phyloP scores from a whole-genome alignment of 169 alveolate genomes.

The Besnoitia besnoiti region DNA sequence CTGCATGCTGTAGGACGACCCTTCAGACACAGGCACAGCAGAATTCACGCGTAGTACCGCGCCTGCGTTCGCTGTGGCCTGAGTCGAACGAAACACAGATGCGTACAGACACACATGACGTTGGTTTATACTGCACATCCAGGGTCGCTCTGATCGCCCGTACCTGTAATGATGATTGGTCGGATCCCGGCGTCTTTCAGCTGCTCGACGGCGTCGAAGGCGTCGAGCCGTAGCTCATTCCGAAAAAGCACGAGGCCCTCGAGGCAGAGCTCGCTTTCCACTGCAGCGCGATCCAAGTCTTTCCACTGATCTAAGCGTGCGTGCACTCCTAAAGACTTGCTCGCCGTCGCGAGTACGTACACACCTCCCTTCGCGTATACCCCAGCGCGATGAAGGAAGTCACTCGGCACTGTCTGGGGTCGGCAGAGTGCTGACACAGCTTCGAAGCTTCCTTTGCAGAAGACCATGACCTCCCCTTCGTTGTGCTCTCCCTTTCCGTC shows the following conservation, averaged over 20 bases:
- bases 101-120: no score
- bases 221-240: slow-evolving; percentile 36
- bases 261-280: slow-evolving; percentile 4
- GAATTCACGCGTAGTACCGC: no score
- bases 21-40: no score
- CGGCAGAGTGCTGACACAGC: not conserved
- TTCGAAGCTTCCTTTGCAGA: slow-evolving; percentile 40
- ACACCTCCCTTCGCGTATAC: slow-evolving; percentile 19
- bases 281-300: not conserved
- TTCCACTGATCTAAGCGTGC: not conserved
- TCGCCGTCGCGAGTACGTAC: slow-evolving; percentile 42
- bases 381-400: not conserved
- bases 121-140: no score
- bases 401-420: slow-evolving; percentile 10
- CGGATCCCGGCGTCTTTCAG: slow-evolving; percentile 26
- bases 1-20: no score
- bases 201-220: slow-evolving; percentile 14
- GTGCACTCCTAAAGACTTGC: not conserved
- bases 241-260: slow-evolving; percentile 23
- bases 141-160: no score
- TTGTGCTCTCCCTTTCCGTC: not conserved
- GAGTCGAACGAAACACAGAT: no score
- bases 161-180: slow-evolving; percentile 40
- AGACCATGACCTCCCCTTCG: slow-evolving; percentile 13
- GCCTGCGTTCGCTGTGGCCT: no score